phyloP scores from a whole-genome alignment of 345 rosid species.

The Acer yangbiense region DNA sequence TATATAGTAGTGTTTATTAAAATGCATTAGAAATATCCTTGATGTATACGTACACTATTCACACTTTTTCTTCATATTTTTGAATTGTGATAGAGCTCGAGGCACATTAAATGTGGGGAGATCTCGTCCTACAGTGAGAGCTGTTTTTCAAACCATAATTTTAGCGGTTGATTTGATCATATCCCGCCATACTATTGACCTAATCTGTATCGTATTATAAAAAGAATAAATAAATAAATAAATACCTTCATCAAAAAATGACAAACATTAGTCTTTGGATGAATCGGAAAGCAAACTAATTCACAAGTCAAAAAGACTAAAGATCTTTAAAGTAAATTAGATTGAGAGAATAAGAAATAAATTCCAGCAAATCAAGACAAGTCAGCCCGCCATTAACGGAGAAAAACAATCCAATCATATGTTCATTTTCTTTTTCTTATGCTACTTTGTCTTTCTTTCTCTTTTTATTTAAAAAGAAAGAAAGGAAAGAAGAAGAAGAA shows the following conservation, averaged over 20 bases:
- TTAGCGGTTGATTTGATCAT: too few relatives aligned
- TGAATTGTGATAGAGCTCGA: too few relatives aligned
- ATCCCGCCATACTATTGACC: too few relatives aligned
- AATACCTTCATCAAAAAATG: too few relatives aligned
- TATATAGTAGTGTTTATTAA: neutral
- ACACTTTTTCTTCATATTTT: too few relatives aligned
- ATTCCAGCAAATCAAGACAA: neutral
- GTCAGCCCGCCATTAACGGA: constrained; percentile 13
- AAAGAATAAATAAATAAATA: too few relatives aligned
- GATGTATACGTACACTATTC: neutral
- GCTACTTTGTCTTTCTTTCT: neutral
- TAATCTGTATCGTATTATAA: too few relatives aligned
- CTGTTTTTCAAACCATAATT: too few relatives aligned
- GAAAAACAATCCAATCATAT: neutral
- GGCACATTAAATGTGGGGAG: too few relatives aligned
- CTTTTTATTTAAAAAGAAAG: too few relatives aligned
- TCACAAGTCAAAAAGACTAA: neutral
- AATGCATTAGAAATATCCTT: neutral
- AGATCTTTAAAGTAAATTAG: neutral
- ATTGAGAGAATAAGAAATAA: neutral
- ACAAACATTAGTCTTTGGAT: neutral
- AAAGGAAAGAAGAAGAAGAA: too few relatives aligned
- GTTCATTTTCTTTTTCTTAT: neutral
- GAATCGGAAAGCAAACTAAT: neutral
- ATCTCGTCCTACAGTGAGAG: too few relatives aligned